A percentile compares a stretch with the other conserved stretches of the same genome.
phyloP scores from a whole-genome alignment of 306 rosid genomes.

The Acacia melanoxylon region DNA sequence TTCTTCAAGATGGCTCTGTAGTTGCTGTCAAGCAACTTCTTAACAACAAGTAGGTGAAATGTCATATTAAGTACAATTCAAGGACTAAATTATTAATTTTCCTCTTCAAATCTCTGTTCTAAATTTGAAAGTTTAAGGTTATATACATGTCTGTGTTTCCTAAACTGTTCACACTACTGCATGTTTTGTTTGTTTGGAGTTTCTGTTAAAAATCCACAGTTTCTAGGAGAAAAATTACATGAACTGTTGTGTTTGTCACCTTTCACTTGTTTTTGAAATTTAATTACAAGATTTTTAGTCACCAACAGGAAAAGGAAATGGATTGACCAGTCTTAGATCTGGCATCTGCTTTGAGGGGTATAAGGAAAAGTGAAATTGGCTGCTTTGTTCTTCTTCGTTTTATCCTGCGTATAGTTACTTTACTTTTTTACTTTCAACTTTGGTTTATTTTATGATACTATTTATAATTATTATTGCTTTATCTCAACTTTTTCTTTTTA shows the following conservation, averaged over 20 bases:
- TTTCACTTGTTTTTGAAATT: background rate
- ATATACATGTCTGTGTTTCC: background rate
- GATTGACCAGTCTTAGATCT: background rate
- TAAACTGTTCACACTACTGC: background rate
- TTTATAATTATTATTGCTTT: constrained; percentile 27
- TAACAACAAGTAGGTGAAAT: constrained; percentile 75
- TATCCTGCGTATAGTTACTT: constrained; percentile 13
- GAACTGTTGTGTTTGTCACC: background rate
- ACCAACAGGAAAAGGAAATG: background rate
- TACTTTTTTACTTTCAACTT: constrained; percentile 41
- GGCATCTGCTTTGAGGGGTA: constrained; percentile 23
- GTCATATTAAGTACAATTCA: background rate
- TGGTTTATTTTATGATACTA: constrained; percentile 27
- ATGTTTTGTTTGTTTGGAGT: background rate
- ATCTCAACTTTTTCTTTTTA: constrained; percentile 28
- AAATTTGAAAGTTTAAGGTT: background rate
- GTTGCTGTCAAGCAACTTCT: constrained; percentile 95
- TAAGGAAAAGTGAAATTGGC: constrained; percentile 37
- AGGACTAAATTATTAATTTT: background rate
- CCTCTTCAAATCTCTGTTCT: background rate
- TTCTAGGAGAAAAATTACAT: background rate
- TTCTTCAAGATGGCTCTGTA: constrained; percentile 67
- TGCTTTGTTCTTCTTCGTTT: constrained; percentile 32
- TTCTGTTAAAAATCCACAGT: background rate
- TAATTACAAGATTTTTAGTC: background rate